Evolutionary conservation across 2,329 filamentous ascomycete genomes (phyloP).

Genomic region (Leptographium lundbergii): DNA sequence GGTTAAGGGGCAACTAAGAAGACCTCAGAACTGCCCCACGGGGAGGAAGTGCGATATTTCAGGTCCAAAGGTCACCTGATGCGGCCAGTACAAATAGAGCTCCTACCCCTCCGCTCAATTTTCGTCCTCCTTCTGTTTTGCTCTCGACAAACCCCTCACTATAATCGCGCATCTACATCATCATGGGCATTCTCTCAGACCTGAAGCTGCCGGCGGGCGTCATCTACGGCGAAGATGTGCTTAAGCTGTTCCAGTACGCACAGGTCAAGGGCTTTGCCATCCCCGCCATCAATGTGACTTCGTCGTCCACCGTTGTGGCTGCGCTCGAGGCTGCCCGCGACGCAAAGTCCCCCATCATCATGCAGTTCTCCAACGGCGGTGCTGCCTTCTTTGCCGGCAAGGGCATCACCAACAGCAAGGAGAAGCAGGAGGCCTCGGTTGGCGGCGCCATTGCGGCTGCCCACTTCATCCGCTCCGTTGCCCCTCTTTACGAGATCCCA

Average conservation of each 20-base stretch:
- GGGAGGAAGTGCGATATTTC: neutral
- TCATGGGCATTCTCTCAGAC: constrained; percentile 22
- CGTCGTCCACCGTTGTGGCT: constrained; percentile 49
- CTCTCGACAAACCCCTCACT: constrained; percentile 2
- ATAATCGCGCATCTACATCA: constrained; percentile 4
- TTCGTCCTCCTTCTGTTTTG: neutral
- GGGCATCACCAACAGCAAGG: constrained; percentile 70
- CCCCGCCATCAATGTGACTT: constrained; percentile 87
- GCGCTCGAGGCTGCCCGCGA: constrained; percentile 90
- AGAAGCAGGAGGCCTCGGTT: constrained; percentile 84
- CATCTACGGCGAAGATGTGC: constrained; percentile 41
- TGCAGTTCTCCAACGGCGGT: constrained; percentile 89
- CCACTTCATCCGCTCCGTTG: constrained; percentile 83
- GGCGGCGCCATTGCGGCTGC: constrained; percentile 78
- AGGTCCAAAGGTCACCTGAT: neutral
- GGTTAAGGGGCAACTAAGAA: neutral
- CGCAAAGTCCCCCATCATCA: constrained; percentile 79
- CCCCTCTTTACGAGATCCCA: constrained; percentile 77
- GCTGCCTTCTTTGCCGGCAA: constrained; percentile 88
- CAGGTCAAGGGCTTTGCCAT: constrained; percentile 82
- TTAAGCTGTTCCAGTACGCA: constrained; percentile 73
- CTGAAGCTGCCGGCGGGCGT: constrained; percentile 40
- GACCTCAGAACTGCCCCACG: neutral
- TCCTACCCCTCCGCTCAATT: neutral
- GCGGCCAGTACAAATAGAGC: constrained; percentile 2